Evolutionary conservation across 768 basidiomycete species (phyloP), one percentile per base, ranked within the genome.

Genomic region (Cyathus striatus): DNA sequence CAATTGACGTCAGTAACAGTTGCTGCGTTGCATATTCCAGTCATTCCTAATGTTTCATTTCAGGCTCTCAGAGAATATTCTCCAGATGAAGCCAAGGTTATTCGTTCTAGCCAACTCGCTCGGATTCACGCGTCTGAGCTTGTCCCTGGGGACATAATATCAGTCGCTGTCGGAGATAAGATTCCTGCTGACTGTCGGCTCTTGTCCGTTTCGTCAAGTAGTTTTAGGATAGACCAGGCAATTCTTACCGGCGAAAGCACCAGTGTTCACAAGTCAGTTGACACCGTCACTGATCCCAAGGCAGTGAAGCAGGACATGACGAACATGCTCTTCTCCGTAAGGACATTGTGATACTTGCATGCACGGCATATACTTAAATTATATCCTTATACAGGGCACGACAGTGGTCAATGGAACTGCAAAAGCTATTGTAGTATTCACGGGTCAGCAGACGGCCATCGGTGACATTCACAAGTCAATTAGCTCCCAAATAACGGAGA

Each of bases 251-350:
- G 95, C 20, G 95, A 99, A 67, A 90, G 87, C 52, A 73, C 73
- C 45, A 91, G 89, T 50, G 94, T 97, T 32, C 79, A 81, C 69
- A 99, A 99, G 68, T 78, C 69, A 16, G 58, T 77, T 5, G 79
- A 78, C 6, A 65, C 73, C 23, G 83, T 99, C 36, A 51, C 68
- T 7, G 95, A 97, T 55, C 38, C 54, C 25, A 76, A 71, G 50
- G 95, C 94, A 5, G 95, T 98, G 45, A 96, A 95, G 65, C 95
- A 98, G 64, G 95, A 99, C 55, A 95, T 95, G 94, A 83, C 76
- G 44, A 98, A 97, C 64, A 96, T 96, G 66, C 69, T 98, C 9
- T 98, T 98, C 65, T 84, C 90, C 6, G 91, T 91, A 53, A 54
- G 81, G n/a, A n/a, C n/a, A n/a, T n/a, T 52, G 18, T 22, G 44